phyloP scores from a whole-genome alignment of 768 basidiomycete genomes.

The Macrolepiota albuminosa region DNA sequence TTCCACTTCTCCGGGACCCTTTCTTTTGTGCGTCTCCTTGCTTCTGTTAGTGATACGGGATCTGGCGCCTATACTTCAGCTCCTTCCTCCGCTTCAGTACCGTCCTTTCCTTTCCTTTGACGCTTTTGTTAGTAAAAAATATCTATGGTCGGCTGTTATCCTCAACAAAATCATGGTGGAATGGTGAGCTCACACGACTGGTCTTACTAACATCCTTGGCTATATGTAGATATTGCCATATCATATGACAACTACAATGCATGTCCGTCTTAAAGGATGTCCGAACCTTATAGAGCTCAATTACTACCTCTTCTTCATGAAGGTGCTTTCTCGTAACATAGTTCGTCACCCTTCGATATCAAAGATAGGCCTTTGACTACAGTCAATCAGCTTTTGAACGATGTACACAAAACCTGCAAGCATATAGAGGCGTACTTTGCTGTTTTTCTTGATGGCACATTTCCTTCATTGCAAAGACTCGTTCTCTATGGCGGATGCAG shows the following conservation, averaged over 20 bases:
- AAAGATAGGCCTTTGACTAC: conserved; percentile 45
- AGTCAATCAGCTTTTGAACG: conserved; percentile 36
- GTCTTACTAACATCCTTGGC: neutral
- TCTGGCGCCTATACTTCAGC: too few species aligned
- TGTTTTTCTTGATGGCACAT: conserved; percentile 31
- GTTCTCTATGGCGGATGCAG: conserved; percentile 54
- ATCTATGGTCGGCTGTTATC: too few species aligned
- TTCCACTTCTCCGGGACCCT: too few species aligned
- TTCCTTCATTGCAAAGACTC: conserved; percentile 43
- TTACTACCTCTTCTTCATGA: conserved; percentile 51
- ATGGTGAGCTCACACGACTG: conserved; percentile 17
- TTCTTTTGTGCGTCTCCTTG: too few species aligned
- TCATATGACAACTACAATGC: conserved; percentile 39
- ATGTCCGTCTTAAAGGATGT: conserved; percentile 39
- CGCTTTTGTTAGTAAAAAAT: too few species aligned
- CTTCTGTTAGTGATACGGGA: too few species aligned
- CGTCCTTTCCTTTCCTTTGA: too few species aligned
- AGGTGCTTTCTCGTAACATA: conserved; percentile 18
- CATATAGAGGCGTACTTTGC: conserved; percentile 44
- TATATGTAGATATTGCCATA: conserved; percentile 49
- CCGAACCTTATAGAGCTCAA: conserved; percentile 45
- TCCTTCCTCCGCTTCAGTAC: too few species aligned
- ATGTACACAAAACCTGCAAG: conserved; percentile 31
- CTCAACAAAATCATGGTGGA: conserved; percentile 14
- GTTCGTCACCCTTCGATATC: conserved; percentile 28